Percentiles rank a stretch among this genome's conserved stretches.
Conservation (phyloP, 495 filamentous ascomycete species). For the Friedmanniomyces endolithicus region DNA sequence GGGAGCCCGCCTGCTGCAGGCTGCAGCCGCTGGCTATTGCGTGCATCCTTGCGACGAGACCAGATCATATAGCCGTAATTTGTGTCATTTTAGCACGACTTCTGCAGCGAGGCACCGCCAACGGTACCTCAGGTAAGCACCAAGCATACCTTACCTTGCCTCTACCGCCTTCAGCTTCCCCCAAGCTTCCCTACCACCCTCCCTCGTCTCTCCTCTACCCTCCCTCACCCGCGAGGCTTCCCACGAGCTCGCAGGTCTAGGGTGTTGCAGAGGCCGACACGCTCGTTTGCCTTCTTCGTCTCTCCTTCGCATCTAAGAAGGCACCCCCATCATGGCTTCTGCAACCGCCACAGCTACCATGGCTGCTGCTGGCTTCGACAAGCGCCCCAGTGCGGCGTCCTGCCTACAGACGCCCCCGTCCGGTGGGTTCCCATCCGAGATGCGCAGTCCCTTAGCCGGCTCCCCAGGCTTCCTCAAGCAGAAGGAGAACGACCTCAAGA, state of each 20-base stretch:
- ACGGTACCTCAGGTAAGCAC: constrained; percentile 11
- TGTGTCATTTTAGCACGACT: neutral
- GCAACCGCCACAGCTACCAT: constrained; percentile 19
- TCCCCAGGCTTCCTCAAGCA: constrained; percentile 41
- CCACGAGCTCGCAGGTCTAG: constrained; percentile 16
- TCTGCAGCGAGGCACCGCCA: constrained; percentile 4
- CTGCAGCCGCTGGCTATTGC: constrained; percentile 10
- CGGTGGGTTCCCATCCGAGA: constrained; percentile 66
- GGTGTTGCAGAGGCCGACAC: constrained; percentile 16
- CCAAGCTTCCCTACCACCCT: neutral
- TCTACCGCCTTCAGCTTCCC: neutral
- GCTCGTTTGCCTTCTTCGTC: constrained; percentile 19
- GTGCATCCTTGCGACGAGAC: constrained; percentile 6
- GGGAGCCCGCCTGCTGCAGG: neutral
- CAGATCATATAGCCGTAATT: constrained; percentile 11
- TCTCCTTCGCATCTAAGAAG: constrained; percentile 7
- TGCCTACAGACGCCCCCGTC: constrained; percentile 68
- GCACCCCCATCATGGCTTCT: constrained; percentile 14
- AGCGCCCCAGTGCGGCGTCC: constrained; percentile 42
- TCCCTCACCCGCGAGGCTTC: constrained; percentile 12
- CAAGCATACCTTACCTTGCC: constrained; percentile 2
- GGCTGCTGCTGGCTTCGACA: constrained; percentile 31
- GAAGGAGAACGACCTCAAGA: constrained; percentile 45
- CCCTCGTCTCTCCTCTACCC: neutral
- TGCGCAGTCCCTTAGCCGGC: constrained; percentile 45